phyloP scores from a whole-genome alignment of 257 asterid genomes.

The Nicotiana otophora region DNA sequence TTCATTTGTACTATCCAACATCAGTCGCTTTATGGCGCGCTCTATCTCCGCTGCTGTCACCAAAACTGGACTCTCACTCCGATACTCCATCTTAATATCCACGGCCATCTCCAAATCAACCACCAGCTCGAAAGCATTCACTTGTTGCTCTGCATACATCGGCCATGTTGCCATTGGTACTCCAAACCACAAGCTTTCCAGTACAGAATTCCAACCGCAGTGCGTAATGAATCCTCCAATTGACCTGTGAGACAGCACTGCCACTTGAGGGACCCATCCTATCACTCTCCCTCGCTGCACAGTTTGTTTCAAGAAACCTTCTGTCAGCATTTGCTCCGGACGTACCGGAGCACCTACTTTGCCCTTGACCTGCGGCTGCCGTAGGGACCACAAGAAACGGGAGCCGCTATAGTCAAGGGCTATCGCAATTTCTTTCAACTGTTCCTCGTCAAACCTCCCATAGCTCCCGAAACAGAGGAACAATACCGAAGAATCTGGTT shows the following conservation, averaged over 20 bases:
- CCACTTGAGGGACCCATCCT: constrained; percentile 24
- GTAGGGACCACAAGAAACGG: constrained; percentile 18
- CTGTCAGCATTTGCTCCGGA: constrained; percentile 13
- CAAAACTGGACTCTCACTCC: not conserved
- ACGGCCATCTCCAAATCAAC: constrained; percentile 24
- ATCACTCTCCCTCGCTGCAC: constrained; percentile 11
- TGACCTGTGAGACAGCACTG: constrained; percentile 17
- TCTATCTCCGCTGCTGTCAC: constrained; percentile 18
- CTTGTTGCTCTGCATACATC: constrained; percentile 31
- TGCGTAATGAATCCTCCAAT: constrained; percentile 26
- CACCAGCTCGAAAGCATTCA: constrained; percentile 24
- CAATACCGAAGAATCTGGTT: constrained; percentile 13
- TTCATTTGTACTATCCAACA: constrained; percentile 14
- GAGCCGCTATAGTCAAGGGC: constrained; percentile 12
- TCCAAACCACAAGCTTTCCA: constrained; percentile 26
- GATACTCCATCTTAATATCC: constrained; percentile 26
- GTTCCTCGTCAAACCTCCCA: constrained; percentile 16
- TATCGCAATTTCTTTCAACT: constrained; percentile 17
- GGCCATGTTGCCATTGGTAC: constrained; percentile 34
- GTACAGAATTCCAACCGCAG: constrained; percentile 25
- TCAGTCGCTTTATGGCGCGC: constrained; percentile 9
- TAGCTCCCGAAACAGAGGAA: constrained; percentile 28
- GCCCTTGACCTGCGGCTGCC: constrained; percentile 1
- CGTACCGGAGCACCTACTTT: not conserved
- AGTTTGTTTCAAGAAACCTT: constrained; percentile 20